phyloP scores from a whole-genome alignment of 176 grass and related monocot genomes.

The Pharus latifolius region DNA sequence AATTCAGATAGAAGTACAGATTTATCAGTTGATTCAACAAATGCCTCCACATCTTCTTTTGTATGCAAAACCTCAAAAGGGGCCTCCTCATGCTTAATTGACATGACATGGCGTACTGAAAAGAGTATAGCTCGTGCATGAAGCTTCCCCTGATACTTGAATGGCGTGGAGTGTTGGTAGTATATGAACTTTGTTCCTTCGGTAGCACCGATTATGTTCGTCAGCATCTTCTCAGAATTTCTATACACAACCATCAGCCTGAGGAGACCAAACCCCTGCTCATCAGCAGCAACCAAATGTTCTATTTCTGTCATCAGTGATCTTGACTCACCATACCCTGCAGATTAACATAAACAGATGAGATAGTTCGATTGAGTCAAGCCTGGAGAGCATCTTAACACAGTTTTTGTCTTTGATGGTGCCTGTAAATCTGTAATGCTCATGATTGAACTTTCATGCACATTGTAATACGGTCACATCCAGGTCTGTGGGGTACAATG shows the following conservation, averaged over 20 bases:
- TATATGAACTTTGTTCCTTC: conserved; percentile 65
- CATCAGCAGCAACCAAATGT: conserved; percentile 19
- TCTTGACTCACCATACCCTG: conserved; percentile 89
- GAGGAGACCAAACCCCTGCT: conserved; percentile 39
- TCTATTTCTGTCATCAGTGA: conserved; percentile 70
- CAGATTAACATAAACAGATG: conserved; percentile 17
- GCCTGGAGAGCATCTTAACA: background rate
- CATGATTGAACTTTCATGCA: background rate
- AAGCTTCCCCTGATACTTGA: conserved; percentile 84
- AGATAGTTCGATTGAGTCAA: background rate
- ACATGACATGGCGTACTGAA: conserved; percentile 49
- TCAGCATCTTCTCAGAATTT: conserved; percentile 72
- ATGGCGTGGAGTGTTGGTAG: conserved; percentile 49
- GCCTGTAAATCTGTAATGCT: background rate
- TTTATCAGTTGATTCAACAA: conserved; percentile 78
- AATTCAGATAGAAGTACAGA: conserved; percentile 73
- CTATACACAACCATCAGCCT: conserved; percentile 78
- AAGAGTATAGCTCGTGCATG: conserved; percentile 48
- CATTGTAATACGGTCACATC: background rate
- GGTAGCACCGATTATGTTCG: conserved; percentile 50
- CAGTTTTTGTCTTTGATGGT: background rate
- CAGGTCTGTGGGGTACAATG: background rate
- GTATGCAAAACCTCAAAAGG: conserved; percentile 63
- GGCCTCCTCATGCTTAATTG: conserved; percentile 49
- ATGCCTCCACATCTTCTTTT: conserved; percentile 54